Conservation (phyloP, 1,139 yeast species). For the Sugiyamaella pinicola region DNA sequence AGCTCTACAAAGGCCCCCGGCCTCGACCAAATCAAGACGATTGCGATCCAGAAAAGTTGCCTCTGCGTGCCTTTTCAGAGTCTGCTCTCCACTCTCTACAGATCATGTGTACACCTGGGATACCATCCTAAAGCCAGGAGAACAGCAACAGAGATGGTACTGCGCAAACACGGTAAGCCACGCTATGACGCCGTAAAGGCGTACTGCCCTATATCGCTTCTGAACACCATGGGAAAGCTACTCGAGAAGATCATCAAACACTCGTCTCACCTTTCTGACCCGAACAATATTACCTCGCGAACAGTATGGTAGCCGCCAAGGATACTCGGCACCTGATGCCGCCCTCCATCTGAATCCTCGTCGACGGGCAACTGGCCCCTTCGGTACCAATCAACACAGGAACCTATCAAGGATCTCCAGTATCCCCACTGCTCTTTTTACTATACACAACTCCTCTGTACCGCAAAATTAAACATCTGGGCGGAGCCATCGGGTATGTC, state of each 20-base stretch:
- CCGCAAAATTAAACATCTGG: not conserved
- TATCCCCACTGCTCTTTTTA: not conserved
- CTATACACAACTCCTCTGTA: not conserved
- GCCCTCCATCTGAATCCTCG: not conserved
- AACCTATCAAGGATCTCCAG: not conserved
- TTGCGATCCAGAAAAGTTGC: too few species aligned
- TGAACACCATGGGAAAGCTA: not conserved
- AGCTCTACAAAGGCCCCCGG: too few species aligned
- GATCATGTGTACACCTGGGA: too few species aligned
- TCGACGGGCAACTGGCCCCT: not conserved
- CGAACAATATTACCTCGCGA: not conserved
- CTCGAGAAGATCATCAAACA: not conserved
- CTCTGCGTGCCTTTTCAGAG: too few species aligned
- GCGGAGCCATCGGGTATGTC: not conserved
- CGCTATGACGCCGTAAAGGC: not conserved
- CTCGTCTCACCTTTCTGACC: not conserved
- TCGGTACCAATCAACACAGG: not conserved
- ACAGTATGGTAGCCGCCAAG: constrained; percentile 2
- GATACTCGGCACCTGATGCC: constrained; percentile 1
- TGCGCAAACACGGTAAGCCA: not conserved
- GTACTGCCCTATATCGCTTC: not conserved
- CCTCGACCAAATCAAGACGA: too few species aligned
- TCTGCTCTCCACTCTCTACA: too few species aligned
- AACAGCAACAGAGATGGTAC: not conserved
- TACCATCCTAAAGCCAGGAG: too few species aligned